Evolutionary conservation across 805 yeast genomes (phyloP).

Genomic region (Ogataea paradorogensis): DNA sequence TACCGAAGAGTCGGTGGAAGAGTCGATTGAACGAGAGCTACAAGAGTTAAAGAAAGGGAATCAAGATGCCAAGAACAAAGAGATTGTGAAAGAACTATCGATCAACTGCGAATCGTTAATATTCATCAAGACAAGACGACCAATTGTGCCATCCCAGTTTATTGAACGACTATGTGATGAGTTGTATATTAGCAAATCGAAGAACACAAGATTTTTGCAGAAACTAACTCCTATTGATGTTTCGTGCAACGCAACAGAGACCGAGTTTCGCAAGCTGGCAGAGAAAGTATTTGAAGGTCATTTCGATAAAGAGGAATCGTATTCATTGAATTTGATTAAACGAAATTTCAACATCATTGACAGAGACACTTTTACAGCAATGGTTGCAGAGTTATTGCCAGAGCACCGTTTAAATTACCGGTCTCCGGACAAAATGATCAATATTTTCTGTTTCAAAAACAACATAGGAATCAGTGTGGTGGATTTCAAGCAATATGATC

Average conservation of each 20-base stretch:
- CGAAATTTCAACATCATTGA: constrained; percentile 75
- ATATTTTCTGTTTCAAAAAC: constrained; percentile 86
- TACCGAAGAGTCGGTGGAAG: constrained; percentile 64
- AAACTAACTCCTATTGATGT: constrained; percentile 75
- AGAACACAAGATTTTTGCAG: constrained; percentile 70
- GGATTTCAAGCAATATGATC: constrained; percentile 48
- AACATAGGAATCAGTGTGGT: constrained; percentile 87
- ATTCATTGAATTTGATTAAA: constrained; percentile 78
- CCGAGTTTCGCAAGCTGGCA: constrained; percentile 59
- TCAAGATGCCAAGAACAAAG: constrained; percentile 40
- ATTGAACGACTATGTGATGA: constrained; percentile 65
- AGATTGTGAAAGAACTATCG: constrained; percentile 55
- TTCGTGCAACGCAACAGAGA: constrained; percentile 70
- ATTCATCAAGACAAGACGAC: constrained; percentile 76
- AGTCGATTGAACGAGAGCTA: constrained; percentile 69
- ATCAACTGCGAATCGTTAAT: constrained; percentile 80
- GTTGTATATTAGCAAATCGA: constrained; percentile 46
- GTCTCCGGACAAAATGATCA: constrained; percentile 68
- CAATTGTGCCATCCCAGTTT: constrained; percentile 74
- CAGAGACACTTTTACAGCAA: constrained; percentile 68
- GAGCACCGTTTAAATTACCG: constrained; percentile 81
- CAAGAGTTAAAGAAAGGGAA: constrained; percentile 49
- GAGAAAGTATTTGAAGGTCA: constrained; percentile 14
- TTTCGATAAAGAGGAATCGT: constrained; percentile 35
- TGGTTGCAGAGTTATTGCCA: constrained; percentile 38